A percentile compares a stretch with the other conserved stretches of the same genome.
Conservation (phyloP, 106 monocot genomes). For the Acorus calamus region DNA sequence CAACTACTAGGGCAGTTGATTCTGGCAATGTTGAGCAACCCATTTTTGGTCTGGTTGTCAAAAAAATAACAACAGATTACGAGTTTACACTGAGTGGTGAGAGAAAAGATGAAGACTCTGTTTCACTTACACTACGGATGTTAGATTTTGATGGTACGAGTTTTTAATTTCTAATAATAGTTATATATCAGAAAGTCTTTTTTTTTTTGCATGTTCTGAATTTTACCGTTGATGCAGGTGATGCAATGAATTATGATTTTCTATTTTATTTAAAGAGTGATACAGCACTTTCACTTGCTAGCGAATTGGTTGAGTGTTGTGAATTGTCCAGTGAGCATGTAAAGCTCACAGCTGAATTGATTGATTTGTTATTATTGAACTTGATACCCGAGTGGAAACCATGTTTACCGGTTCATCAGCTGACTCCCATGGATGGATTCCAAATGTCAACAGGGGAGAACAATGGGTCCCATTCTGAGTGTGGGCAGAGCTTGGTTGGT, state of each 20-base stretch:
- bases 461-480: too few species aligned
- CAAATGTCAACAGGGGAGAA: too few species aligned
- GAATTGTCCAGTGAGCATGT: conserved; percentile 18
- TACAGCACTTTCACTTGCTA: conserved; percentile 39
- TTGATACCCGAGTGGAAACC: conserved; percentile 38
- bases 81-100: conserved; percentile 33
- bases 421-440: not conserved
- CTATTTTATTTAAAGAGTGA: conserved; percentile 29
- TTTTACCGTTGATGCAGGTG: conserved; percentile 23
- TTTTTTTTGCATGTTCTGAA: not conserved
- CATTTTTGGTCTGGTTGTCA: conserved; percentile 14
- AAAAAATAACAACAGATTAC: conserved; percentile 11
- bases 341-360: conserved; percentile 25
- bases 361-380: conserved; percentile 46
- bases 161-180: not conserved
- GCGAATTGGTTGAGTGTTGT: conserved; percentile 51
- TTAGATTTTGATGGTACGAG: conserved; percentile 14
- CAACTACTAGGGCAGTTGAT: conserved; percentile 5
- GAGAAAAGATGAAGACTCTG: conserved; percentile 6
- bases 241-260: conserved; percentile 15
- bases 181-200: not conserved
- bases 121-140: conserved; percentile 27
- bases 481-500: too few species aligned
- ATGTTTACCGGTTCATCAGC: conserved; percentile 15
- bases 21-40: not conserved